A percentile compares a stretch with the other conserved stretches of the same genome.
Conservation (phyloP, 345 rosid genomes). For the Camelina neglecta region DNA sequence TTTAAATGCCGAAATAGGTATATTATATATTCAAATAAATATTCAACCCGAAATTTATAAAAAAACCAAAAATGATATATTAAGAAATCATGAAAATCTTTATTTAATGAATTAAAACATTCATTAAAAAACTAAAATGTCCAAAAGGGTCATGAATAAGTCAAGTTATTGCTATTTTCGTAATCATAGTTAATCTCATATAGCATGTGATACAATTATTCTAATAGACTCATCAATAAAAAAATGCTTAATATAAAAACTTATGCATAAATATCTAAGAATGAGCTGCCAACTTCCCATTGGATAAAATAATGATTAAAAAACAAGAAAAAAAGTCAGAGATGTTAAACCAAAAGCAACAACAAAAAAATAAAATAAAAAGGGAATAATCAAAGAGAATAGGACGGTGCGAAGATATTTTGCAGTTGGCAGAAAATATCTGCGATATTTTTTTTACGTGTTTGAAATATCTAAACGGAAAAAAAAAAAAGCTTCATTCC, state of each 20-base stretch:
- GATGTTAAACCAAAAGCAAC: not conserved
- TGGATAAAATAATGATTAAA: not conserved
- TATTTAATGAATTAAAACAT: too few relatives aligned
- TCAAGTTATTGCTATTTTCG: not conserved
- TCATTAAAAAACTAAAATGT: too few relatives aligned
- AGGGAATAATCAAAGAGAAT: not conserved
- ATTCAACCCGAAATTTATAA: too few relatives aligned
- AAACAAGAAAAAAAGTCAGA: not conserved
- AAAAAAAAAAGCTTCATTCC: slow-evolving; percentile 15
- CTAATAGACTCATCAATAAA: not conserved
- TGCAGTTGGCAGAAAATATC: slow-evolving; percentile 30
- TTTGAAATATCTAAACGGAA: slow-evolving; percentile 19
- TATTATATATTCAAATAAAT: too few relatives aligned
- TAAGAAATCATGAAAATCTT: too few relatives aligned
- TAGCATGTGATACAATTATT: not conserved
- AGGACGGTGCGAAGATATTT: slow-evolving; percentile 42
- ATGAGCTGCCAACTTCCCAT: not conserved
- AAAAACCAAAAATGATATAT: too few relatives aligned
- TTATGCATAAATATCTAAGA: not conserved
- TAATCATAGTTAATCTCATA: not conserved
- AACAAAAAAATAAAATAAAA: not conserved
- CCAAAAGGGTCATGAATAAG: not conserved
- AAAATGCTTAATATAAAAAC: too few relatives aligned
- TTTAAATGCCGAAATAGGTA: too few relatives aligned
- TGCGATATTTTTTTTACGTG: slow-evolving; percentile 21